Evolutionary conservation across 192 early-diverging fungal genomes (phyloP).

Genomic region (Mortierella alpina): DNA sequence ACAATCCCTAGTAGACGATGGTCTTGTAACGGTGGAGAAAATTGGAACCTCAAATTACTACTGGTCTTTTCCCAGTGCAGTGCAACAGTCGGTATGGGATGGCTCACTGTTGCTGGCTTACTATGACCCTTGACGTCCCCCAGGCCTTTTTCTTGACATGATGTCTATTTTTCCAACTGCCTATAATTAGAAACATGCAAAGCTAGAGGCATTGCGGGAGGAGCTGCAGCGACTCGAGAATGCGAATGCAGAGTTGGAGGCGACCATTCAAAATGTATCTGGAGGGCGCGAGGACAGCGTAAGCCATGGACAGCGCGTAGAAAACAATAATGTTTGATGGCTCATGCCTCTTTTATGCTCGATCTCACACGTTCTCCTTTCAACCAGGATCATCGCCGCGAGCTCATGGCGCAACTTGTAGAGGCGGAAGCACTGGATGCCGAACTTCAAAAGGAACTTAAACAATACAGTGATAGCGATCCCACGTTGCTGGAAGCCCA

Average conservation of each 20-base stretch:
- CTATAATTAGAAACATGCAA: slow-evolving; percentile 58
- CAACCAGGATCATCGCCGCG: slow-evolving; percentile 66
- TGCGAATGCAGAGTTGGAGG: slow-evolving; percentile 58
- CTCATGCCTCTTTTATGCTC: no score
- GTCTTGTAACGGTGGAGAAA: slow-evolving; percentile 81
- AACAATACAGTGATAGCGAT: slow-evolving; percentile 80
- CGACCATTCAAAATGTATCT: slow-evolving; percentile 59
- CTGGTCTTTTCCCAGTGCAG: slow-evolving; percentile 89
- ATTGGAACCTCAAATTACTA: slow-evolving; percentile 92
- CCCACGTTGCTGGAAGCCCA: slow-evolving; percentile 76
- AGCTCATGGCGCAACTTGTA: slow-evolving; percentile 61
- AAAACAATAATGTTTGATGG: background rate
- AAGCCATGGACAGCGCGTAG: slow-evolving; percentile 7
- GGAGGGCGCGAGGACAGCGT: slow-evolving; percentile 76
- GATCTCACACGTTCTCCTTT: background rate
- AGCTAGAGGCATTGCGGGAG: slow-evolving; percentile 60
- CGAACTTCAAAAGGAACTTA: slow-evolving; percentile 65
- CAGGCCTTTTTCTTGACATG: slow-evolving; percentile 8
- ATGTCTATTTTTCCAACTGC: background rate
- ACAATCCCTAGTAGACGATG: slow-evolving; percentile 85
- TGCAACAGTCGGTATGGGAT: slow-evolving; percentile 61
- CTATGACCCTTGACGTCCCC: background rate
- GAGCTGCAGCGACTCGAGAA: slow-evolving; percentile 61
- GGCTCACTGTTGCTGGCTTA: background rate
- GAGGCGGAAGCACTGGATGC: slow-evolving; percentile 60